Conservation (phyloP, 805 yeast genomes). For the Candida railenensis region DNA sequence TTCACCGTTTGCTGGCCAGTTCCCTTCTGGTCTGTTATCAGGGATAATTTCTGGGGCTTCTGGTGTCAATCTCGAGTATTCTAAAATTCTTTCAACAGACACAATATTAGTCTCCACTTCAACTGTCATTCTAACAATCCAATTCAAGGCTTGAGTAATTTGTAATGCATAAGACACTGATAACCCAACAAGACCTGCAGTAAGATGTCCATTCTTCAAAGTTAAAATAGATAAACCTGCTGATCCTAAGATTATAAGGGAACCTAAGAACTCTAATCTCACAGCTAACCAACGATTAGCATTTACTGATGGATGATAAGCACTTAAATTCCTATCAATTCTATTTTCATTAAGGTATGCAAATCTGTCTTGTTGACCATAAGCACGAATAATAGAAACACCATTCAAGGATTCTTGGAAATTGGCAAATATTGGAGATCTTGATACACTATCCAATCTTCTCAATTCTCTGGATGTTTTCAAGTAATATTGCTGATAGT, state of each 20-base stretch:
- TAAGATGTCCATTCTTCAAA: constrained; percentile 62
- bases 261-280: constrained; percentile 87
- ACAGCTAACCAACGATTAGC: constrained; percentile 98
- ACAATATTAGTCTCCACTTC: constrained; percentile 98
- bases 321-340: constrained; percentile 85
- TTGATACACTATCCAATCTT: constrained; percentile 76
- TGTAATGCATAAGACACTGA: constrained; percentile 91
- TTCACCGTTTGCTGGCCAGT: constrained; percentile 41
- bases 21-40: constrained; percentile 54
- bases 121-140: constrained; percentile 99
- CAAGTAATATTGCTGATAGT: constrained; percentile 75
- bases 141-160: constrained; percentile 88
- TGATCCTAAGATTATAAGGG: constrained; percentile 81
- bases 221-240: constrained; percentile 81
- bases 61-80: constrained; percentile 68
- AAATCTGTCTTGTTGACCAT: constrained; percentile 64
- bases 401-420: constrained; percentile 82
- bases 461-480: constrained; percentile 79
- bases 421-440: constrained; percentile 80
- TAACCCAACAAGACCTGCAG: constrained; percentile 95
- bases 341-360: constrained; percentile 62
- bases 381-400: constrained; percentile 73
- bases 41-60: constrained; percentile 81
- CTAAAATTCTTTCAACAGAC: constrained; percentile 91
- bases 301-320: constrained; percentile 86